Evolutionary conservation across 2,329 filamentous ascomycete species (phyloP), one percentile per base, ranked within the genome.

Genomic region (Grosmannia huntii): DNA sequence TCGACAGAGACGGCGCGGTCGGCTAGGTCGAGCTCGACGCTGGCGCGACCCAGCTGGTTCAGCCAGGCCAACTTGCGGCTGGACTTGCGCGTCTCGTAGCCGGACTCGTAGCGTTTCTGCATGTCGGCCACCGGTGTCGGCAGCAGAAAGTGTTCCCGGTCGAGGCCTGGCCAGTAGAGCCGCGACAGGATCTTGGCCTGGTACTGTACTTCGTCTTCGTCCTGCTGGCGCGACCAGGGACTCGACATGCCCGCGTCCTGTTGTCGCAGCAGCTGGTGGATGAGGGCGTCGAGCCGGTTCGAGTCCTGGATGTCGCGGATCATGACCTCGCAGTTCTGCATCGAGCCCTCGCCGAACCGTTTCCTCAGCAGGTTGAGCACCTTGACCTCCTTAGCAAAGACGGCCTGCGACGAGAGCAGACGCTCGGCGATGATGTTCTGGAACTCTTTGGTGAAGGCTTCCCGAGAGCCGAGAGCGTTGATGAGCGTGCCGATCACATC

Each of bases 241-340:
- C 44, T 52, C 9, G 14, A 27, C 12, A 27, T 14, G 56, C n/a
- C n/a, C n/a, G n/a, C n/a, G 31, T 53, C 44, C 57, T 65, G 55
- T 54, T 76, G 65, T 9, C 70, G 68, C 66, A 77, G 72, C 46
- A 74, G 75, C 59, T 76, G 78, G 49, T 83, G 76, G 53, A 96
- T 83, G 14, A 79, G 75, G 9, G 76, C 73, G 67, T 96, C 88
- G 60, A 95, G 82, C 49, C 82, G 80, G 61, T 80, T 79, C 1
- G 90, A 95, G 66, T 96, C 91, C 63, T 87, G 81, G 41, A 97
- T 87, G 68, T 99, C 94, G 62, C 87, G 89, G 59, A 99, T 81
- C 94, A 99, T 99, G 66, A 99, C 94, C 68, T 99, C 92, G 70
- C 91, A 96, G 54, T 89, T 88, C 68, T 97, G 94, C 52, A 99